These are phyloP conservation scores for Batkoa obscura DNA, from an alignment of 371 early-diverging fungal species.

Conservation along the genomic window DNA sequence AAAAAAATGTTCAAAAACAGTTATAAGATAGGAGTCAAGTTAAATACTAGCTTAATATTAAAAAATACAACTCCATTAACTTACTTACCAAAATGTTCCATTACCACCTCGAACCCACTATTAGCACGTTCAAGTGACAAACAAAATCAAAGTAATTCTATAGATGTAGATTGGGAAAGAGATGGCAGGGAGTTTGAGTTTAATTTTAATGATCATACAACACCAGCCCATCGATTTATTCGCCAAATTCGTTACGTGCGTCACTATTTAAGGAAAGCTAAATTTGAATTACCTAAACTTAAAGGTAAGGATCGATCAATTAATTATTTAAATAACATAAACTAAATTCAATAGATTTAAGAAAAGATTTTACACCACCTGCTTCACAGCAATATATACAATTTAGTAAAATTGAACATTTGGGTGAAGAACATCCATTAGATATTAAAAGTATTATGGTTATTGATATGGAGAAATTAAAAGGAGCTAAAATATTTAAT, in stretches of 20 bases:
- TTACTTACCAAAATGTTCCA: too few relatives aligned
- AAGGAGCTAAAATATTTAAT: background rate
- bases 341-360: background rate
- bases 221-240: background rate
- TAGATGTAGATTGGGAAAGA: background rate
- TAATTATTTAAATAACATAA: background rate
- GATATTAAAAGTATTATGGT: conserved; percentile 1
- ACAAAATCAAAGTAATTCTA: too few relatives aligned
- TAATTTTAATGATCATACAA: background rate
- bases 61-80: too few relatives aligned
- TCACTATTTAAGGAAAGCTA: background rate
- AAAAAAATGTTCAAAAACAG: too few relatives aligned
- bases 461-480: background rate
- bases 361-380: background rate
- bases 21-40: too few relatives aligned
- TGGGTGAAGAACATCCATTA: background rate
- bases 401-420: background rate
- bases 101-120: too few relatives aligned
- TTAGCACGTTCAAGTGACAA: too few relatives aligned
- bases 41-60: too few relatives aligned
- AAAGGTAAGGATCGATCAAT: background rate
- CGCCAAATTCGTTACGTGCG: background rate
- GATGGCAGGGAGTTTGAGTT: background rate
- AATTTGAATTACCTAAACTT: conserved; percentile 1
- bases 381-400: background rate